phyloP scores from a whole-genome alignment of 352 stramenopile genomes.

The Peronospora belbahrii region DNA sequence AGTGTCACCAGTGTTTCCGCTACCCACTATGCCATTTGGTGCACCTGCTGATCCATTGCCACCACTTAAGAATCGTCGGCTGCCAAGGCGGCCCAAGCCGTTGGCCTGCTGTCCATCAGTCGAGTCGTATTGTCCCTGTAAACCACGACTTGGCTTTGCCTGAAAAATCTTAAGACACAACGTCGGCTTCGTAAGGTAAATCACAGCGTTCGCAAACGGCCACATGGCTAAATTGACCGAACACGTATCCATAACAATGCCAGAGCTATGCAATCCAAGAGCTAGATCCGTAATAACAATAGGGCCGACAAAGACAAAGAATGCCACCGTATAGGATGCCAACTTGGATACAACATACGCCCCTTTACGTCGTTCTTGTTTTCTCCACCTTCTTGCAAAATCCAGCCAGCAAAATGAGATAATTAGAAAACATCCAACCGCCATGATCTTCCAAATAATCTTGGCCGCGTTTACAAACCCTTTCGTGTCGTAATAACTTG shows the following conservation, averaged over 20 bases:
- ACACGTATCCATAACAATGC: constrained; percentile 30
- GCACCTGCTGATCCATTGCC: constrained; percentile 21
- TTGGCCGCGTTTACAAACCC: constrained; percentile 41
- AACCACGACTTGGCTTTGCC: constrained; percentile 13
- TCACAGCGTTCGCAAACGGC: constrained; percentile 68
- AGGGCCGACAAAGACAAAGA: constrained; percentile 64
- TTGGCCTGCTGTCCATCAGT: constrained; percentile 19
- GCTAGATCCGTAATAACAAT: constrained; percentile 61
- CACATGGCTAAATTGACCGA: constrained; percentile 63
- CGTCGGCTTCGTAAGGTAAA: constrained; percentile 63
- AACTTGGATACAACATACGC: constrained; percentile 72
- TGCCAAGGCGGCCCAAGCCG: constrained; percentile 16
- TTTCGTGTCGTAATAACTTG: constrained; percentile 43
- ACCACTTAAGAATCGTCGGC: constrained; percentile 21
- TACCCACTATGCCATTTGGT: constrained; percentile 10
- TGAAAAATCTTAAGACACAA: constrained; percentile 54
- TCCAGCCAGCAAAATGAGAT: constrained; percentile 52
- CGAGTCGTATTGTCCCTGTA: constrained; percentile 22
- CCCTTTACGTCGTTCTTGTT: constrained; percentile 35
- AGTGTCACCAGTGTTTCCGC: constrained; percentile 16
- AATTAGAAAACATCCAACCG: constrained; percentile 44
- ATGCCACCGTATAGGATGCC: constrained; percentile 68
- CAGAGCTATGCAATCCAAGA: constrained; percentile 33
- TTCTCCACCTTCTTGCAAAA: constrained; percentile 46
- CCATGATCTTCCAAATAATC: constrained; percentile 71